Percentiles rank a stretch among this genome's conserved stretches.
Conservation (phyloP, 2,329 filamentous ascomycete genomes). For the Neofusicoccum ribis region DNA sequence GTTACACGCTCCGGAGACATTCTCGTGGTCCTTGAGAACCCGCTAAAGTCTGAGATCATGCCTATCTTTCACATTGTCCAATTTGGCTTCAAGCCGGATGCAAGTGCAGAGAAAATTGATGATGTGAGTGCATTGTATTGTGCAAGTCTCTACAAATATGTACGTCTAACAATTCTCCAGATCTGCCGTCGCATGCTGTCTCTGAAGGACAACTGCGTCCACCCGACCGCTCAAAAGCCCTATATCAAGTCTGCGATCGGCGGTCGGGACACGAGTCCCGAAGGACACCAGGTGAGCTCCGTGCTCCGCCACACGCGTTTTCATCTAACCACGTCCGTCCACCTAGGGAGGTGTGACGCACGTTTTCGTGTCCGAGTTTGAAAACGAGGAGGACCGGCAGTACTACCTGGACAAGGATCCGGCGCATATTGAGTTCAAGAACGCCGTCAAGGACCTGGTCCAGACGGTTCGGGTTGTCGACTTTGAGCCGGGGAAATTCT, state of each 20-base stretch:
- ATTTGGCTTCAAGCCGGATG: slow-evolving; percentile 62
- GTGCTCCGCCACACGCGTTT: not conserved
- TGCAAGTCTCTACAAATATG: slow-evolving; percentile 16
- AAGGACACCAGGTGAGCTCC: slow-evolving; percentile 57
- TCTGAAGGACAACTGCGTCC: slow-evolving; percentile 59
- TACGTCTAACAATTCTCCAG: slow-evolving; percentile 37
- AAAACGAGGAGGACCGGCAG: slow-evolving; percentile 61
- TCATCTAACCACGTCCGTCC: not conserved
- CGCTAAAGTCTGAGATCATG: slow-evolving; percentile 47
- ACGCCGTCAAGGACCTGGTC: slow-evolving; percentile 53
- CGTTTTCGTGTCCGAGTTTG: slow-evolving; percentile 69
- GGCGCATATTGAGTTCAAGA: slow-evolving; percentile 60
- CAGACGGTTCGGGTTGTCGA: slow-evolving; percentile 61
- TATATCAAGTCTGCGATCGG: slow-evolving; percentile 63
- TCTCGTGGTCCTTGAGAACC: not conserved
- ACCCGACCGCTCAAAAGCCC: slow-evolving; percentile 57
- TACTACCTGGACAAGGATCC: slow-evolving; percentile 70
- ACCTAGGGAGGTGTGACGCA: slow-evolving; percentile 63
- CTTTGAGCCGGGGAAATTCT: slow-evolving; percentile 57
- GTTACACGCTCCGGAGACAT: not conserved
- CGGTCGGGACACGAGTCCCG: slow-evolving; percentile 62
- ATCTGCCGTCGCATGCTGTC: slow-evolving; percentile 58
- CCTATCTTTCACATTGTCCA: slow-evolving; percentile 68
- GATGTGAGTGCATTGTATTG: slow-evolving; percentile 48
- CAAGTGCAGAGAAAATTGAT: slow-evolving; percentile 52